Base-by-base conservation (phyloP, 225 moss, liverwort and hornwort genomes). In the Thuidium tamariscinum region DNA sequence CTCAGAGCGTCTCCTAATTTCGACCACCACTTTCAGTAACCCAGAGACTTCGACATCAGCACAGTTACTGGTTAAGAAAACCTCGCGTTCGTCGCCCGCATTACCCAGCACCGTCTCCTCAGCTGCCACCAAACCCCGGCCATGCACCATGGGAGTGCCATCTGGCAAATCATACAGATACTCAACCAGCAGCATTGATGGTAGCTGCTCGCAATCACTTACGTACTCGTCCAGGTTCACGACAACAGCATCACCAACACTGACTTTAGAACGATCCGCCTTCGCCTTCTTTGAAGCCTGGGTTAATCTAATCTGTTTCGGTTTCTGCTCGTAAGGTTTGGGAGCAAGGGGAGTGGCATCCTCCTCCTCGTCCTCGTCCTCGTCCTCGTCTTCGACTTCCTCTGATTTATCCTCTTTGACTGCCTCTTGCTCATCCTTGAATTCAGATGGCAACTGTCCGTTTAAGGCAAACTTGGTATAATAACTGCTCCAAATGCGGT, bases 401-500 rank as follows among this genome's bases (percentile, higher is more conserved):
- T 95, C 98, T 25, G 36, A 27, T 37, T 92, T 94, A 48, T 92
- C 92, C n/a, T 80, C 86, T 44, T 79, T 87, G 67, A 82, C 87
- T 41, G 73, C 84, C 57, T 85, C 84, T 46, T 61, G 57, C 70
- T 89, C 89, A 41, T 86, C 88, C 61, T 94, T 89, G 26, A 87
- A 71, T 73, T 39, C 86, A 79, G 69, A n/a, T 26, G 83, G 71
- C n/a, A 87, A 25, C 46, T 87, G 92, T 83, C 81, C 91, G 51
- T 62, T 73, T 74, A 87, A 79, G 37, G 85, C 87, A 49, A 66
- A 87, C 76, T 87, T 93, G 26, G 90, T 66, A 52, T 95, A 99
- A 84, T 94, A 99, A 27, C 73, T 87, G 57, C 96, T 95, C 98
- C 98, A 99, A 56, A 99, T 87, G 52, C 92, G 93, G 60, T 98